Conservation (phyloP, 306 rosid species). For the Mucuna pruriens region DNA sequence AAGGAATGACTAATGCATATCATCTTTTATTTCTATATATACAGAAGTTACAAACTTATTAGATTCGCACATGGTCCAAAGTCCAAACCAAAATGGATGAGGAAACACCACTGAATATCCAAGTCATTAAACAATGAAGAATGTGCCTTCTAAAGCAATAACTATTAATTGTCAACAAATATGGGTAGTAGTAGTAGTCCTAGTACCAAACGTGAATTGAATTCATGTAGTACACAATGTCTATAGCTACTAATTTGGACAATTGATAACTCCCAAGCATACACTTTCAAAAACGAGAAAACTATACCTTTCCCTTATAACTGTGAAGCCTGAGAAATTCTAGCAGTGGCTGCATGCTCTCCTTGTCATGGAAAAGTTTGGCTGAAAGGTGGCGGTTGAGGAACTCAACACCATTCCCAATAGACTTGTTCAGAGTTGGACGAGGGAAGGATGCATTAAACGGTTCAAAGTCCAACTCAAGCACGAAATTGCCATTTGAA, state of each 20-base stretch:
- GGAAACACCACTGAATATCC: background rate
- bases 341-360: constrained; percentile 91
- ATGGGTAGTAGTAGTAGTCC: background rate
- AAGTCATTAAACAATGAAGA: background rate
- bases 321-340: constrained; percentile 90
- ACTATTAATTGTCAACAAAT: background rate
- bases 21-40: constrained; percentile 11
- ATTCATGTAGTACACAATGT: background rate
- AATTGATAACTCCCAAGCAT: background rate
- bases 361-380: constrained; percentile 95
- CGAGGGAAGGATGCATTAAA: constrained; percentile 84
- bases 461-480: constrained; percentile 96
- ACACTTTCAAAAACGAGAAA: background rate
- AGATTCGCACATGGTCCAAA: background rate
- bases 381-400: constrained; percentile 99
- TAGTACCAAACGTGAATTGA: constrained; percentile 2
- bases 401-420: constrained; percentile 97
- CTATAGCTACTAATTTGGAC: background rate
- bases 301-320: constrained; percentile 77
- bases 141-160: background rate
- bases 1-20: background rate
- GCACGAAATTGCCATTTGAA: constrained; percentile 78
- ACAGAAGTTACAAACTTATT: background rate
- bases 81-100: background rate
- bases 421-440: constrained; percentile 91